A percentile compares a stretch with the other conserved stretches of the same genome.
These are phyloP conservation scores for Penicillium occitanis DNA, from an alignment of 2,329 filamentous ascomycete genomes.

Conservation along the genomic window DNA sequence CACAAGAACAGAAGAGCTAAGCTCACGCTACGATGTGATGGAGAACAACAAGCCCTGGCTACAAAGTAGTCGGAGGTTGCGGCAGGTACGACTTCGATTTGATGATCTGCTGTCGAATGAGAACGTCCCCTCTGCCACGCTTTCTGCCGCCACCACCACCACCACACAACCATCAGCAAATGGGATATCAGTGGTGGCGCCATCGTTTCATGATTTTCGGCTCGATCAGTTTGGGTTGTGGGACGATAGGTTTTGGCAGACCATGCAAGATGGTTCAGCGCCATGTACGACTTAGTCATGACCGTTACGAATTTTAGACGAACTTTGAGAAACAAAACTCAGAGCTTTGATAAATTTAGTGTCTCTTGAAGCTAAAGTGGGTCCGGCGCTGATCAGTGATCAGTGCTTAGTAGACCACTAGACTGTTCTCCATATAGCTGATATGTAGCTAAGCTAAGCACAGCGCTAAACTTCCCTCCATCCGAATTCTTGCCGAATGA, in stretches of 20 bases:
- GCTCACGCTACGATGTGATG: conserved; percentile 11
- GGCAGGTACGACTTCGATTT: conserved; percentile 14
- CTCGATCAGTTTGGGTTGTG: conserved; percentile 13
- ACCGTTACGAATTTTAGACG: not conserved
- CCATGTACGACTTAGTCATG: not conserved
- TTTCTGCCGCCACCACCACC: not conserved
- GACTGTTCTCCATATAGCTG: not conserved
- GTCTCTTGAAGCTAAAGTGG: not conserved
- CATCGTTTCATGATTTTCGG: conserved; percentile 11
- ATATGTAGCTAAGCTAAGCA: not conserved
- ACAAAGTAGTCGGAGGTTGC: conserved; percentile 12
- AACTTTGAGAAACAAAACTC: not conserved
- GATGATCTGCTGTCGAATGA: conserved; percentile 16
- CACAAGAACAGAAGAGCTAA: conserved; percentile 10
- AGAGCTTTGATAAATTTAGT: not conserved
- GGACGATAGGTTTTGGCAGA: conserved; percentile 14
- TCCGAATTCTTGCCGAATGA: not conserved
- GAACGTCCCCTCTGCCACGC: conserved; percentile 1
- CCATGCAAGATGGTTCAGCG: conserved; percentile 11
- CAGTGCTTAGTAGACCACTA: not conserved
- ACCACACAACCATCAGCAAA: conserved; percentile 9
- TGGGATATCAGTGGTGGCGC: not conserved
- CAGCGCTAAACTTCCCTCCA: not conserved
- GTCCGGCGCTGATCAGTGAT: not conserved
- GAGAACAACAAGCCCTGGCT: conserved; percentile 17